Evolutionary conservation across 2,329 filamentous ascomycete species (phyloP), one percentile per base, ranked within the genome.

Genomic region (Rachicladosporium sp.): DNA sequence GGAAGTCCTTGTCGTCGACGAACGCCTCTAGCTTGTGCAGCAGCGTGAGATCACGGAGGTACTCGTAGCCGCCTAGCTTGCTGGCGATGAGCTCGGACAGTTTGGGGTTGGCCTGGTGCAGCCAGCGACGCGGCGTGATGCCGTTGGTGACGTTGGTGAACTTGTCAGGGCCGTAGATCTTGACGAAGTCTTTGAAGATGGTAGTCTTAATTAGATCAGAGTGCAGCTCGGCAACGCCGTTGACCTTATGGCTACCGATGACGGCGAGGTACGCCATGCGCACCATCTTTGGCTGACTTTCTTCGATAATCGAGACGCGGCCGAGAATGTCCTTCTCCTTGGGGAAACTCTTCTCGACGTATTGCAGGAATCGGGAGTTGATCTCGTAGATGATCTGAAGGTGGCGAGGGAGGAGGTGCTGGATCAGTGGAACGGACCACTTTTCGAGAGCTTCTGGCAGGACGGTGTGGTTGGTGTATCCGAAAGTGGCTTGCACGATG

Each of bases 61-160:
- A 96, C 4, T 78, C 80, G 51, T 86, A 68, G 40, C 85, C 76
- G 36, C 87, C 88, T 31, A 82, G 73, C 69, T 94, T 96, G 57
- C 79, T 85, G 1, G 87, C 82, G 59, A 98, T 96, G 46, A 98
- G 69, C 58, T 88, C 84, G 0, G 89, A 95, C 23, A 98, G 71
- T 41, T 82, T 77, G 8, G 89, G 91, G 61, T 98, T 98, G 44
- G 91, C 91, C 63, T 98, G 91, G 67, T 98, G 88, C 43, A 98
- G 71, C 91, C 91, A 98, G 58, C 91, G 76, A 54, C 91, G 76
- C 9, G 91, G 91, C 1, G 91, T 98, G 59, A 98, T 93, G 43
- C 91, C 91, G 61, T 98, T 98, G 48, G 91, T 98, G 48, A 98
- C 89, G 54, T 98, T 98, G 42, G 85, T 93, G 64, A 98, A 98